Evolutionary conservation across 2,329 filamentous ascomycete genomes (phyloP), one percentile per base, ranked within the genome.

Genomic region (Fusarium sp.): DNA sequence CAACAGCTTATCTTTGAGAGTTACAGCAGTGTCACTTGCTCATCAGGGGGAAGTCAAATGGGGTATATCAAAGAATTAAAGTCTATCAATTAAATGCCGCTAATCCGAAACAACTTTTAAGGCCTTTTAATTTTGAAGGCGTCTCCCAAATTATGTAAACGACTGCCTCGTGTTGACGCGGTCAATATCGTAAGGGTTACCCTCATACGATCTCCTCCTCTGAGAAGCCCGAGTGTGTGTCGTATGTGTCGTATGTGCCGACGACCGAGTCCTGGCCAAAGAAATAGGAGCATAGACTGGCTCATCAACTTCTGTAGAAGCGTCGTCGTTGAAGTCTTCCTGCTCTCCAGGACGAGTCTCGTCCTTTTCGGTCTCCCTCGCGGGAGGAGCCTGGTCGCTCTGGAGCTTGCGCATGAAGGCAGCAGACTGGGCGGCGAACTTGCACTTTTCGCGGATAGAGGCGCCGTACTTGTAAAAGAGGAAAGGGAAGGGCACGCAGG

Each of bases 401-500:
- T 74, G 72, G 2, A 74, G 37, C 68, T 74, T 75, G 57, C 72
- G 72, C 23, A 74, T 75, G n/a, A 74, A 74, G 18, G 72, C 72
- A 14, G 72, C 72, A 9, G 72, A 74, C 18, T 74, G 72, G 8
- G 72, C 72, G 2, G 72, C 72, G 9, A 70, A 76, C 63, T 76
- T 76, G 73, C 73, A 76, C 63, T 75, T 72, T 34, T 74, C 68
- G 1, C 74, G 74, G 6, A 76, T 75, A 6, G 68, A 61, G 25
- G 66, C 68, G 3, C 74, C 74, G 48, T 75, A 75, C 59, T 73
- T 75, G 59, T 76, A 76, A 6, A 76, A 73, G 11, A 76, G 58
- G 72, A 76, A 76, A 4, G 74, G 74, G 41, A 76, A 73, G 5
- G 74, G 74, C 48, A 76, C 70, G 18, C 74, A 76, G 3, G 74